Evolutionary conservation across 176 grass and related monocot genomes (phyloP), one percentile per base, ranked within the genome.

Genomic region (Leersia perrieri): DNA sequence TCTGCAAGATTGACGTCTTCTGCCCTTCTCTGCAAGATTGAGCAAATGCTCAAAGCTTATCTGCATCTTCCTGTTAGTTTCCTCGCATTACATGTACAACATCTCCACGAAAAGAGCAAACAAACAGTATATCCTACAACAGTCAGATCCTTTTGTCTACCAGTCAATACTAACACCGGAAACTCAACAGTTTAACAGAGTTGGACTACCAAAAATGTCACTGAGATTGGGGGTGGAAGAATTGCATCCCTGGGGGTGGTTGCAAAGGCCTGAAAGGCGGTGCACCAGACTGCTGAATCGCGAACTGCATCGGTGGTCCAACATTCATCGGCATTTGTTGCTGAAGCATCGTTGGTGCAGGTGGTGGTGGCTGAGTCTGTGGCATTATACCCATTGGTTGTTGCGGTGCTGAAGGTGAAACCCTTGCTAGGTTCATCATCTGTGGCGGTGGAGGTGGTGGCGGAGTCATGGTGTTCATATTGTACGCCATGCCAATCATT

Each of bases 231-330:
- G 90, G 88, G 60, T 89, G 90, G 64, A 95, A 99, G 73, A 90
- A 99, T 33, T 86, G 81, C 88, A 95, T 95, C 63, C 95, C 86
- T 65, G 90, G 85, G 57, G 91, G 85, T 1, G 90, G 80, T 66
- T 97, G 94, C 85, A 94, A 80, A 18, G 90, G 90, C 74, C 92
- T 89, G 87, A 90, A 97, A 83, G 76, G 66, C 4, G 87, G 86
- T 1, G 62, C 73, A 1, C 79, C 88, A 1, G 93, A 76, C 47
- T 89, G 92, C 53, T 91, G 92, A 84, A 93, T 71, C 5, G 86
- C 5, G 40, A 90, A 97, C 65, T 94, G 95, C 83, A 88, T 77
- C 6, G 61, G 66, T 1, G 82, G 87, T 6, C 66, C 65, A 20
- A 85, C 68, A 41, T 84, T 90, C 65, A 90, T 93, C 1, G 64